A percentile compares a stretch with the other conserved stretches of the same genome.
These are phyloP conservation scores for Paramyrothecium sp. DNA, from an alignment of 2,329 filamentous ascomycete genomes.

Conservation along the genomic window DNA sequence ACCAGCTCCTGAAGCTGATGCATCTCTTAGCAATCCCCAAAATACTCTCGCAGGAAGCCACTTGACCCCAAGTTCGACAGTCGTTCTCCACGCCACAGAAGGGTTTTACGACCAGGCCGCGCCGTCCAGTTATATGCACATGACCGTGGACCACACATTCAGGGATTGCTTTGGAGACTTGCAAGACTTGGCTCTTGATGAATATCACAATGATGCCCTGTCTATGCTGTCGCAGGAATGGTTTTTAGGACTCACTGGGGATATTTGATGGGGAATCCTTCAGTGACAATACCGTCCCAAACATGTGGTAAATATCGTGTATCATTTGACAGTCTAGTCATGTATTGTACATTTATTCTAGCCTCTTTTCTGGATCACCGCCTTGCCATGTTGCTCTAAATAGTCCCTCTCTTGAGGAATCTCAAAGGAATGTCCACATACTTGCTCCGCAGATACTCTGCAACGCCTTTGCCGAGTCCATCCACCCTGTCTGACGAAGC, in stretches of 20 bases:
- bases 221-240: background rate
- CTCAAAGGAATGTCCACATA: slow-evolving; percentile 41
- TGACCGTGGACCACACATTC: slow-evolving; percentile 36
- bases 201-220: slow-evolving; percentile 21
- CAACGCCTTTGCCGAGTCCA: slow-evolving; percentile 43
- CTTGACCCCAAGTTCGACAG: slow-evolving; percentile 8
- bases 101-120: slow-evolving; percentile 6
- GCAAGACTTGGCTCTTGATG: slow-evolving; percentile 17
- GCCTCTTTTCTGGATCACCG: too few species aligned
- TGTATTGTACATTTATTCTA: too few species aligned
- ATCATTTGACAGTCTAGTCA: too few species aligned
- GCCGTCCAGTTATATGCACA: slow-evolving; percentile 6
- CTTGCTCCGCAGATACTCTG: slow-evolving; percentile 42
- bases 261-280: background rate
- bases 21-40: background rate
- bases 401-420: slow-evolving; percentile 38
- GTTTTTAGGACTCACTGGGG: background rate
- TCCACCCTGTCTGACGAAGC: slow-evolving; percentile 41
- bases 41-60: background rate
- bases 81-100: background rate
- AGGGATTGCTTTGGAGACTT: slow-evolving; percentile 33
- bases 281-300: background rate
- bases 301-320: too few species aligned
- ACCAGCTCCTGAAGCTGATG: background rate
- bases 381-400: slow-evolving; percentile 13